Evolutionary conservation across 768 basidiomycete species (phyloP).

Genomic region (Daedaleopsis nitida): DNA sequence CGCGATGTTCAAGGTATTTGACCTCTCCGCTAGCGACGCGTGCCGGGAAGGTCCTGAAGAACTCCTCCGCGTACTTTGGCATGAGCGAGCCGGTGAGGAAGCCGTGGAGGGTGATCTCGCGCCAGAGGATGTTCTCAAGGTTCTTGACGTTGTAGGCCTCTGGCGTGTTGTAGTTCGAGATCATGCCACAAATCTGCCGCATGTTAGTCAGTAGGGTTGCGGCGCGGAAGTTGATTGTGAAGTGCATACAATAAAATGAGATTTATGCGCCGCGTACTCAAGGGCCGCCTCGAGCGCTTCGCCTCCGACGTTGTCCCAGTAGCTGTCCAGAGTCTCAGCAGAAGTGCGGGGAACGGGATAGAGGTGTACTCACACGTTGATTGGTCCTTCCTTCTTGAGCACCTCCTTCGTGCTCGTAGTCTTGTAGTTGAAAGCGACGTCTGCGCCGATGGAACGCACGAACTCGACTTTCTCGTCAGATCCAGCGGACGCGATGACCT

Average conservation of each 20-base stretch:
- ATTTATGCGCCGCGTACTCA: not conserved
- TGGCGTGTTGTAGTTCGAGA: slow-evolving; percentile 27
- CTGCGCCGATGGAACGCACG: slow-evolving; percentile 60
- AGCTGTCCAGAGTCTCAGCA: not conserved
- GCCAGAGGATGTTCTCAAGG: slow-evolving; percentile 28
- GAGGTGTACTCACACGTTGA: slow-evolving; percentile 41
- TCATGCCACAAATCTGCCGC: slow-evolving; percentile 32
- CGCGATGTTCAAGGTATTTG: slow-evolving; percentile 38
- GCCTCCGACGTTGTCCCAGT: slow-evolving; percentile 11
- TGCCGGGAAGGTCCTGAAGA: slow-evolving; percentile 32
- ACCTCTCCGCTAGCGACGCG: slow-evolving; percentile 36
- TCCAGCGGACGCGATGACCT: slow-evolving; percentile 73
- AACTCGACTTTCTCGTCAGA: slow-evolving; percentile 73
- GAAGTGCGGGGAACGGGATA: not conserved
- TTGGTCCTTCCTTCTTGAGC: slow-evolving; percentile 56
- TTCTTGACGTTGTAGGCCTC: slow-evolving; percentile 28
- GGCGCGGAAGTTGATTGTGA: not conserved
- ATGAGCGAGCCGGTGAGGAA: slow-evolving; percentile 32
- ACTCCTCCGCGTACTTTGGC: slow-evolving; percentile 29
- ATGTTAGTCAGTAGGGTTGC: too few species aligned
- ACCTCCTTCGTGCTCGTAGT: slow-evolving; percentile 53
- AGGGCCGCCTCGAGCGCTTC: slow-evolving; percentile 7
- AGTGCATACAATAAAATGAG: slow-evolving; percentile 16
- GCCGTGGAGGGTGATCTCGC: slow-evolving; percentile 33
- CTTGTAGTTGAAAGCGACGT: slow-evolving; percentile 78